A percentile compares a stretch with the other conserved stretches of the same genome.
Evolutionary conservation across 495 filamentous ascomycete species (phyloP).

Genomic region (Neurospora sp.): DNA sequence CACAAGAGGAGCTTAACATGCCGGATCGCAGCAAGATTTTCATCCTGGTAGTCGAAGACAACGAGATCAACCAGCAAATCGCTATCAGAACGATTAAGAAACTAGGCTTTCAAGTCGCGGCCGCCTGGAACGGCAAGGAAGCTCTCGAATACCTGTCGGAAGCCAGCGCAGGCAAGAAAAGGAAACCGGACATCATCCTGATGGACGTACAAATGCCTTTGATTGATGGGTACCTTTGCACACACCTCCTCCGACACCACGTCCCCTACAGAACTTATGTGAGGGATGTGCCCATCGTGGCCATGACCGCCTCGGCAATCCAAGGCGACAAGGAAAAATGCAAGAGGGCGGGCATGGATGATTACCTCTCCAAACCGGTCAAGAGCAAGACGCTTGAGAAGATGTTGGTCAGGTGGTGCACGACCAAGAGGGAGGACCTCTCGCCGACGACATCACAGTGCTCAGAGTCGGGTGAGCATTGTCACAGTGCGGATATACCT

Average conservation of each 20-base stretch:
- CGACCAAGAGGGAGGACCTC: conserved; percentile 10
- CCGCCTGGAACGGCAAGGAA: conserved; percentile 67
- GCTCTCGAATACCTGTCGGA: conserved; percentile 55
- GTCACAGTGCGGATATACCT: conserved; percentile 21
- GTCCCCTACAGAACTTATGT: conserved; percentile 43
- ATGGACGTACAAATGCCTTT: conserved; percentile 87
- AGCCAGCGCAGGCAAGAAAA: conserved; percentile 25
- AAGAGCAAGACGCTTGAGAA: conserved; percentile 56
- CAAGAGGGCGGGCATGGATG: conserved; percentile 68
- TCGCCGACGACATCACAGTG: conserved; percentile 10
- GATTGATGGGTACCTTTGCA: conserved; percentile 69
- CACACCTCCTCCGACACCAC: conserved; percentile 56
- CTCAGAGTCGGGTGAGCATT: conserved; percentile 22
- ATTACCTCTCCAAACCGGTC: conserved; percentile 73
- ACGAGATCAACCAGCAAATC: conserved; percentile 70
- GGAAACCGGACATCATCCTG: conserved; percentile 63
- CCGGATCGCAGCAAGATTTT: conserved; percentile 45
- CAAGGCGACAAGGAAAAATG: conserved; percentile 76
- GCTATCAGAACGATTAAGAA: conserved; percentile 65
- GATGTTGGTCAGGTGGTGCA: conserved; percentile 54
- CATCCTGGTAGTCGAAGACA: conserved; percentile 73
- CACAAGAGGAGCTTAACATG: conserved; percentile 28
- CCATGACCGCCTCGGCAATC: conserved; percentile 75
- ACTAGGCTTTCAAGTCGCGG: conserved; percentile 59
- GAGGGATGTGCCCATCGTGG: conserved; percentile 58